Evolutionary conservation across 441 rosid species (phyloP).

Genomic region (Pelargonium citronellum): DNA sequence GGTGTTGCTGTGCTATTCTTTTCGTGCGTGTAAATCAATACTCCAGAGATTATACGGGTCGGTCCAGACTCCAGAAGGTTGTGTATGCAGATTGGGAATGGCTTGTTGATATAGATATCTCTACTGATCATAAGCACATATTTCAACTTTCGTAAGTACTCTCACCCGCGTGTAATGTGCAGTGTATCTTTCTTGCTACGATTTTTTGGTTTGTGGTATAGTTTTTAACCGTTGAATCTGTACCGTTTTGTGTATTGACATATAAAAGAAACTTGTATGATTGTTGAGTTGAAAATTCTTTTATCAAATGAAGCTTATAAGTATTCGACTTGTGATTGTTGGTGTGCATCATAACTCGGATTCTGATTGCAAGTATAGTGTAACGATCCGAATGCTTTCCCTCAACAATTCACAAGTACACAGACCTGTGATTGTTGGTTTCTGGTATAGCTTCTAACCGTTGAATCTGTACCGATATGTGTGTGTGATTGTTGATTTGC

Average conservation of each 20-base stretch:
- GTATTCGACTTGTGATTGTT: background rate
- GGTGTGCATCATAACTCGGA: too few relatives aligned
- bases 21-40: background rate
- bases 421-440: too few relatives aligned
- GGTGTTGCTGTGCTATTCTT: background rate
- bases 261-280: constrained; percentile 1
- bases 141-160: background rate
- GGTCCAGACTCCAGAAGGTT: background rate
- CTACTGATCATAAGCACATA: background rate
- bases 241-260: background rate
- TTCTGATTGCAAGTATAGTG: too few relatives aligned
- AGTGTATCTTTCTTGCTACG: constrained; percentile 3
- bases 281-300: background rate
- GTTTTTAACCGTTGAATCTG: background rate
- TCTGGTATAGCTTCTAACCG: too few relatives aligned
- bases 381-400: too few relatives aligned
- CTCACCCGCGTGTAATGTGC: background rate
- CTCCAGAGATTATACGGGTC: background rate
- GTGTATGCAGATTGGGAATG: background rate
- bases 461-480: too few relatives aligned
- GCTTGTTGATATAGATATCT: background rate
- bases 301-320: background rate
- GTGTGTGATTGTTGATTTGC: too few relatives aligned
- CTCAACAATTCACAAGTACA: too few relatives aligned
- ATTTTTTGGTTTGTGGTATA: background rate